Conservation (phyloP, 2,329 filamentous ascomycete species). For the Alternaria sp. region DNA sequence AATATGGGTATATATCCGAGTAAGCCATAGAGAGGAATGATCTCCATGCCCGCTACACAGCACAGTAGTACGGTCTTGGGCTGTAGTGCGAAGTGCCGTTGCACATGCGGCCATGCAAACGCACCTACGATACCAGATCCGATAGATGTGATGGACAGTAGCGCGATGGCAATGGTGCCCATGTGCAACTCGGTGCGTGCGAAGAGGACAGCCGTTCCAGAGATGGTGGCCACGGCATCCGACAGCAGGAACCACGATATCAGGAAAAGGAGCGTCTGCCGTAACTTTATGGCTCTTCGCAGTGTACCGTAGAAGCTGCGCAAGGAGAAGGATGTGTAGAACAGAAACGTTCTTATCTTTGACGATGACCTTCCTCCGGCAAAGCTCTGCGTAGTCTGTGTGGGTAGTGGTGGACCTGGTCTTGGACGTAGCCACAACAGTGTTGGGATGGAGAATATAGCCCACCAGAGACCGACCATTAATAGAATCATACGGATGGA, state of each 20-base stretch:
- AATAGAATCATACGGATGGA: slow-evolving; percentile 82
- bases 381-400: slow-evolving; percentile 20
- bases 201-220: slow-evolving; percentile 91
- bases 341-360: slow-evolving; percentile 50
- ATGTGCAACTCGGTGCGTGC: slow-evolving; percentile 90
- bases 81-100: slow-evolving; percentile 67
- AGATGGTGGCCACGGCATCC: slow-evolving; percentile 90
- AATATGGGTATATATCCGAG: slow-evolving; percentile 82
- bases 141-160: slow-evolving; percentile 92
- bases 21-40: slow-evolving; percentile 88
- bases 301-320: slow-evolving; percentile 79
- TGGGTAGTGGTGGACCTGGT: slow-evolving; percentile 77
- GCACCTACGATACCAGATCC: slow-evolving; percentile 82
- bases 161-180: slow-evolving; percentile 80
- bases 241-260: slow-evolving; percentile 90
- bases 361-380: slow-evolving; percentile 10
- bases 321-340: slow-evolving; percentile 83
- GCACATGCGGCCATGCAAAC: slow-evolving; percentile 83
- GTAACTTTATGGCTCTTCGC: slow-evolving; percentile 69
- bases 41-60: slow-evolving; percentile 83
- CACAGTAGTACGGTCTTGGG: slow-evolving; percentile 84
- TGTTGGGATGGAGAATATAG: slow-evolving; percentile 81
- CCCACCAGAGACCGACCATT: slow-evolving; percentile 87
- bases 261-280: slow-evolving; percentile 78
- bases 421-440: slow-evolving; percentile 82